These are phyloP conservation scores for Chaetomium fimeti DNA, from an alignment of 495 filamentous ascomycete species.

Conservation along the genomic window DNA sequence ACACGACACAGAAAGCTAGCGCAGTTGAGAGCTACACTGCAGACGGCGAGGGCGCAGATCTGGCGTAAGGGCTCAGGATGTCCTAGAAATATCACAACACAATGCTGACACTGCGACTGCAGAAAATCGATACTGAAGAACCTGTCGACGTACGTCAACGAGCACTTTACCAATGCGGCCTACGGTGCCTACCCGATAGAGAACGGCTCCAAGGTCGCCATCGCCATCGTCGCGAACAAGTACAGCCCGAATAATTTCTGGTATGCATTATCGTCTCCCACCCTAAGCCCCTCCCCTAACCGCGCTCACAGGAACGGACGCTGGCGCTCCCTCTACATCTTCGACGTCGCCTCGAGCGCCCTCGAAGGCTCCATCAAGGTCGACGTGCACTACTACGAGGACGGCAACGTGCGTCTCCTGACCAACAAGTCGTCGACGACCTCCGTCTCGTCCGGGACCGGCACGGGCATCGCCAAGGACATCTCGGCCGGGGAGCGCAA, in stretches of 20 bases:
- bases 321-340: constrained; percentile 86
- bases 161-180: constrained; percentile 84
- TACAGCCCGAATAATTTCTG: constrained; percentile 98
- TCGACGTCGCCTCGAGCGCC: constrained; percentile 60
- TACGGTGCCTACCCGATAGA: constrained; percentile 79
- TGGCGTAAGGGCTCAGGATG: constrained; percentile 59
- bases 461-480: constrained; percentile 65
- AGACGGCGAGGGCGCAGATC: constrained; percentile 73
- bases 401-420: constrained; percentile 91
- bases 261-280: constrained; percentile 43
- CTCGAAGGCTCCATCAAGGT: constrained; percentile 70
- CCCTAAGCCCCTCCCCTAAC: neutral
- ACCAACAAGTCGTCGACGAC: constrained; percentile 71
- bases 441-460: constrained; percentile 59
- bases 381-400: constrained; percentile 99
- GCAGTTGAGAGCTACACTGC: constrained; percentile 74
- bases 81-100: neutral
- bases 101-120: constrained; percentile 13
- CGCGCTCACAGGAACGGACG: constrained; percentile 74
- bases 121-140: constrained; percentile 81
- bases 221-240: constrained; percentile 88
- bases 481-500: constrained; percentile 80
- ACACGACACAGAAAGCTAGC: constrained; percentile 80
- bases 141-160: constrained; percentile 70
- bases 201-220: constrained; percentile 69